phyloP scores from a whole-genome alignment of 1,284 basidiomycete species.

The Cryptococcus sp. region DNA sequence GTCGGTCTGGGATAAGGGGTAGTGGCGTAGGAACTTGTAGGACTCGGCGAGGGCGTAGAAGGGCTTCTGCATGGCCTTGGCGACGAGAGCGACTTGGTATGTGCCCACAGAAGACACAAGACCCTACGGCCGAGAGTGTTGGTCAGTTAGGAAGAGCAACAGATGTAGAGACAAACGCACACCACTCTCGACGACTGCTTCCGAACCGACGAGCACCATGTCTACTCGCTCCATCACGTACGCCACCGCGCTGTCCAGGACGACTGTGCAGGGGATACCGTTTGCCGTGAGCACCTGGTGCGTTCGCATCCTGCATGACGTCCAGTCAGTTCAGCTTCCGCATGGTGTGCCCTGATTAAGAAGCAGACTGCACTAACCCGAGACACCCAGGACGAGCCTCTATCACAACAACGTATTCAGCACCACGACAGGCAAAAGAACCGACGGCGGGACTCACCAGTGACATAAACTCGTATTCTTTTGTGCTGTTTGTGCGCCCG shows the following conservation, averaged over 20 bases:
- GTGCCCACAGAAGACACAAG: constrained; percentile 71
- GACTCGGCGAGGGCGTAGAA: constrained; percentile 96
- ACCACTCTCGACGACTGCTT: constrained; percentile 94
- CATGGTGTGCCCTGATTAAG: neutral
- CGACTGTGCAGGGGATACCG: constrained; percentile 90
- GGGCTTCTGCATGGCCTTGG: constrained; percentile 89
- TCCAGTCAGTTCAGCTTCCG: constrained; percentile 7
- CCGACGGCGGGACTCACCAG: constrained; percentile 59
- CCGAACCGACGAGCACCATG: constrained; percentile 91
- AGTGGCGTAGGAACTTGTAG: constrained; percentile 96
- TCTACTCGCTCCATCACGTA: constrained; percentile 96
- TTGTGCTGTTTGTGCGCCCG: constrained; percentile 79
- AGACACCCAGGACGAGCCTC: constrained; percentile 41
- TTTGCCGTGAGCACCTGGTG: constrained; percentile 74
- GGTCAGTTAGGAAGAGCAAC: neutral
- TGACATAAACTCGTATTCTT: constrained; percentile 94
- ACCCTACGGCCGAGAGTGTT: constrained; percentile 11
- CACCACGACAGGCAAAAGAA: neutral
- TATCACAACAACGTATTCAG: constrained; percentile 9
- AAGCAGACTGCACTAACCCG: constrained; percentile 22
- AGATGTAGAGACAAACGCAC: constrained; percentile 30
- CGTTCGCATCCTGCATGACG: constrained; percentile 70
- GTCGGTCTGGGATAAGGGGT: constrained; percentile 95
- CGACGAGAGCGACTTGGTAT: constrained; percentile 94
- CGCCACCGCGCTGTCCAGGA: constrained; percentile 93